These are phyloP conservation scores for Saccharomycopsis vini DNA, from an alignment of 805 yeast genomes.

Conservation along the genomic window DNA sequence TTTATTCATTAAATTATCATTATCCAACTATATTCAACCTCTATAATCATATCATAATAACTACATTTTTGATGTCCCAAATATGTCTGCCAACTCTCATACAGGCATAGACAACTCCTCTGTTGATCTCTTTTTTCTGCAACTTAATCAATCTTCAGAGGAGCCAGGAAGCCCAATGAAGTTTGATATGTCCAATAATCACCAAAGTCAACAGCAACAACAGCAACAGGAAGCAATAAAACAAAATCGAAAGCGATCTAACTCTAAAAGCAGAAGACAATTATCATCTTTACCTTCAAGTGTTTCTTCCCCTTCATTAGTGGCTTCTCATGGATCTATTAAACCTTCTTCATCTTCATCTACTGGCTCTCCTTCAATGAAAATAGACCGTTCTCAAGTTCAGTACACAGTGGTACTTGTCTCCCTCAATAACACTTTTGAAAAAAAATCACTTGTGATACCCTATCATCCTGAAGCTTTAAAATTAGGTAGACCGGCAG, in stretches of 20 bases:
- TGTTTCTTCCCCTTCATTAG: neutral
- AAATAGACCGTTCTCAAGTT: conserved; percentile 17
- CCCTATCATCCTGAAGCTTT: conserved; percentile 78
- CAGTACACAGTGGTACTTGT: conserved; percentile 57
- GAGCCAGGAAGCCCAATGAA: too few species aligned
- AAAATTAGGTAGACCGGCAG: conserved; percentile 85
- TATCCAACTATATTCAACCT: too few species aligned
- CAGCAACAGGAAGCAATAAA: neutral
- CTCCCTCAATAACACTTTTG: conserved; percentile 77
- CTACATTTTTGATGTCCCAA: too few species aligned
- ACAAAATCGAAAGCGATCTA: conserved; percentile 4
- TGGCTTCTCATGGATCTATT: neutral
- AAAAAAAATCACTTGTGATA: conserved; percentile 64
- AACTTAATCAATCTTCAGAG: too few species aligned
- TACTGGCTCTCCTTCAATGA: neutral
- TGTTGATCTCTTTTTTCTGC: too few species aligned
- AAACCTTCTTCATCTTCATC: neutral
- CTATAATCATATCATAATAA: too few species aligned
- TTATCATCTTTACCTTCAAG: neutral
- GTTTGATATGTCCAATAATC: too few species aligned
- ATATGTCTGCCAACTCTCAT: too few species aligned
- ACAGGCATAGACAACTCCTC: too few species aligned
- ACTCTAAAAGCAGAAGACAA: conserved; percentile 1
- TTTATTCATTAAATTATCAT: too few species aligned
- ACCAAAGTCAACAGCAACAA: neutral